Conservation (phyloP, 1,139 yeast genomes). For the Sugiyamaella neomexicana region DNA sequence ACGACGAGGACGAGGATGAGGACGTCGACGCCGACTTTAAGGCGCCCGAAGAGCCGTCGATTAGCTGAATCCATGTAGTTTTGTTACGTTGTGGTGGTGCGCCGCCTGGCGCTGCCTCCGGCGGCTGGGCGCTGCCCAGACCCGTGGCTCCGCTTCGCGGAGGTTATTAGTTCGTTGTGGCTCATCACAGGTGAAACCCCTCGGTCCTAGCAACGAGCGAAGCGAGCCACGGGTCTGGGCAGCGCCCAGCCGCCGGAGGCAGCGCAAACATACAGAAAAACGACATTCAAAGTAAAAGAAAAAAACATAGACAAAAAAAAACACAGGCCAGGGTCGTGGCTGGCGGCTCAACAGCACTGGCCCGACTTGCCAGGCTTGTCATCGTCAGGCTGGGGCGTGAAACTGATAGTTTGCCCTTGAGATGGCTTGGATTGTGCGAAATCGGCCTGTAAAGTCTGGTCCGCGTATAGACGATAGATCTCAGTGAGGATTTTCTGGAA, state of each 20-base stretch:
- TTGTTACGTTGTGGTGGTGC: conserved; percentile 1
- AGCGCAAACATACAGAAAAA: neutral
- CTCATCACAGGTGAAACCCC: too few relatives aligned
- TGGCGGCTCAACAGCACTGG: conserved; percentile 42
- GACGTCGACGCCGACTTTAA: conserved; percentile 39
- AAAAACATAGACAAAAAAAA: neutral
- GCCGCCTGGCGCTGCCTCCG: conserved; percentile 2
- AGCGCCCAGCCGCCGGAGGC: conserved; percentile 11
- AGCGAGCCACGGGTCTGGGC: conserved; percentile 5
- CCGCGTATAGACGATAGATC: conserved; percentile 81
- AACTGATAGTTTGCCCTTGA: conserved; percentile 85
- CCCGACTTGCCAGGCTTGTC: conserved; percentile 68
- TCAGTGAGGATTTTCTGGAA: conserved; percentile 90
- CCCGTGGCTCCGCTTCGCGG: conserved; percentile 11
- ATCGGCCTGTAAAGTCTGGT: conserved; percentile 45
- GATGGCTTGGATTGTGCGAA: conserved; percentile 52
- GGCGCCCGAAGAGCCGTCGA: conserved; percentile 34
- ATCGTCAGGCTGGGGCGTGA: conserved; percentile 92
- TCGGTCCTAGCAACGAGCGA: too few relatives aligned
- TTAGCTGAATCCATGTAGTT: conserved; percentile 5
- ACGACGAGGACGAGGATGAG: conserved; percentile 39
- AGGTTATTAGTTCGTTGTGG: too few relatives aligned
- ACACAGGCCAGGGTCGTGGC: neutral
- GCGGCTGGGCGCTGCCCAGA: conserved; percentile 15
- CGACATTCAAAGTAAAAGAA: conserved; percentile 7